Conservation (phyloP, 164 flowering plant genomes). For the Annona squamosa region DNA sequence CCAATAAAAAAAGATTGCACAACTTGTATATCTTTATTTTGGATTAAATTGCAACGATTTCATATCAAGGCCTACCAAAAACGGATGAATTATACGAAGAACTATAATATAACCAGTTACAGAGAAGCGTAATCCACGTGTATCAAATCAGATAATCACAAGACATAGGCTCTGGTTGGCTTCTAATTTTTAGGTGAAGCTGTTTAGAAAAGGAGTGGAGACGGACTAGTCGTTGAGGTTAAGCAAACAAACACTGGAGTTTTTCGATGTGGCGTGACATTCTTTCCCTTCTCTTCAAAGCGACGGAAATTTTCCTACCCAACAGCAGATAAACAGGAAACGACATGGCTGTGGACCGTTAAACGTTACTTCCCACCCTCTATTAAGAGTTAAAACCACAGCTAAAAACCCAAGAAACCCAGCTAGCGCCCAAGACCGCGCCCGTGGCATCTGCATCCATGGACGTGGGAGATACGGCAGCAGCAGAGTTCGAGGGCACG, state of each 20-base stretch:
- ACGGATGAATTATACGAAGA: too few relatives aligned
- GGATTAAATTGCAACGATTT: too few relatives aligned
- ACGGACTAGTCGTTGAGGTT: conserved; percentile 15
- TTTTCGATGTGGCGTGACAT: conserved; percentile 30
- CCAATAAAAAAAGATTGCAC: too few relatives aligned
- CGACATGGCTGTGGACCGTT: conserved; percentile 41
- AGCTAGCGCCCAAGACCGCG: neutral
- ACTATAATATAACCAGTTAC: too few relatives aligned
- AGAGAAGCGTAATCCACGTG: too few relatives aligned
- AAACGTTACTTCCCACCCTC: conserved; percentile 28
- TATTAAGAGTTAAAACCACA: neutral
- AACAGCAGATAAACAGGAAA: neutral
- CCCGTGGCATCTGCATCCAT: neutral
- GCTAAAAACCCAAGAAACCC: neutral
- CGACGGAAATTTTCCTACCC: conserved; percentile 2
- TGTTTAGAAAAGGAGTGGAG: neutral
- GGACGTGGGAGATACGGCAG: neutral
- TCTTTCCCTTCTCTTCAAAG: conserved; percentile 2
- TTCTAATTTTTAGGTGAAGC: conserved; percentile 4
- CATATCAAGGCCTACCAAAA: too few relatives aligned
- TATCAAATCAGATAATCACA: too few relatives aligned
- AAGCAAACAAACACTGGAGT: conserved; percentile 7
- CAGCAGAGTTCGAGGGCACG: conserved; percentile 67
- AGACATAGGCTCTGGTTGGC: conserved; percentile 1
- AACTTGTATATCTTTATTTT: too few relatives aligned